Conservation (phyloP, 345 rosid genomes). For the Pelargonium nanum region DNA sequence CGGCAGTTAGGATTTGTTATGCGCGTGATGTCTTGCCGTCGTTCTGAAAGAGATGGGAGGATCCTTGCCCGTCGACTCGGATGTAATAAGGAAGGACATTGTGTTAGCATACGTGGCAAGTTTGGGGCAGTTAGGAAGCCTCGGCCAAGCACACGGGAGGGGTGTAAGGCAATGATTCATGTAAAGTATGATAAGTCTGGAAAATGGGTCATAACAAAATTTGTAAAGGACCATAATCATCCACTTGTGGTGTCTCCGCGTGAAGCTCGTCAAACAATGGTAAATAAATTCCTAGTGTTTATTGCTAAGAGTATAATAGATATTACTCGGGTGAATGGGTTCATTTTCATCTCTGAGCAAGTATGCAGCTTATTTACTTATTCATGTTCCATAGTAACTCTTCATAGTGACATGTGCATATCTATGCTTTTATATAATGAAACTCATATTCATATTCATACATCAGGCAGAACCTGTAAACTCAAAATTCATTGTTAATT, state of each 20-base stretch:
- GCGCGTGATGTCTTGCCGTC: slow-evolving; percentile 94
- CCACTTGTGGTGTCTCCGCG: slow-evolving; percentile 65
- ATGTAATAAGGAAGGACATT: slow-evolving; percentile 75
- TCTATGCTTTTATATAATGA: background rate
- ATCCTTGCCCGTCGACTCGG: slow-evolving; percentile 84
- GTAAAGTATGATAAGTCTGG: slow-evolving; percentile 64
- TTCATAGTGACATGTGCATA: background rate
- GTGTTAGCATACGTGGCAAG: slow-evolving; percentile 44
- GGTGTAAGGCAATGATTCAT: slow-evolving; percentile 89
- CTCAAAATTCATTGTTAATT: background rate
- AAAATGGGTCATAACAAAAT: slow-evolving; percentile 79
- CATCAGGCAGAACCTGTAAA: background rate
- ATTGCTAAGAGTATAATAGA: background rate
- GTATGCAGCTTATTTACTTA: background rate
- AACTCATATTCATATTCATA: background rate
- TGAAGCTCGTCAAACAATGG: slow-evolving; percentile 75
- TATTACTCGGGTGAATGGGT: background rate
- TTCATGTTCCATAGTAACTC: background rate
- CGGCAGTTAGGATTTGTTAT: slow-evolving; percentile 70
- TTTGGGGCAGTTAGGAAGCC: slow-evolving; percentile 62
- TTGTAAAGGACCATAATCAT: slow-evolving; percentile 80
- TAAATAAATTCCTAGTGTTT: slow-evolving; percentile 15
- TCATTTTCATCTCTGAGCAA: background rate
- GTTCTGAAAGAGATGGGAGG: slow-evolving; percentile 85
- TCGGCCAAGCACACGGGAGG: slow-evolving; percentile 70